Base-by-base conservation (phyloP, 2,329 filamentous ascomycete species). In the Blastomyces parvus region DNA sequence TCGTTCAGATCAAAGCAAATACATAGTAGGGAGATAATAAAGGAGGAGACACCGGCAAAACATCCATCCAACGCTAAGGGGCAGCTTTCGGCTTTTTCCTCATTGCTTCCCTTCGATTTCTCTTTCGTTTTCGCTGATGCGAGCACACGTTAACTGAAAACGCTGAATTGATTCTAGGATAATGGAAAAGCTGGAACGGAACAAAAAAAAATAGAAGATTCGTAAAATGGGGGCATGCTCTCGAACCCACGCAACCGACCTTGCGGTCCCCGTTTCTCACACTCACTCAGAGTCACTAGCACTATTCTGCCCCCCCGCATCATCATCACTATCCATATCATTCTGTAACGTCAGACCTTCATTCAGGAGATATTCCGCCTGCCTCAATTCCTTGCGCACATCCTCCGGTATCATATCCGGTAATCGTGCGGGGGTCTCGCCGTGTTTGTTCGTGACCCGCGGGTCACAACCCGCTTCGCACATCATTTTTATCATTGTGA, bases 401-500 rank as follows among this genome's bases (percentile, higher is more conserved):
- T 77, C 76, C 40, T 70, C 70, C 38, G 79, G 76, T 58, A 78
- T 72, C 17, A 70, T 70, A 62, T 75, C 78, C 58, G 79, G 77
- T 40, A 81, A 69, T 53, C 80, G 77, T 0, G 72, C 70, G 1
- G 79, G 76, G 64, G 80, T 81, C 61, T 79, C 76, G 36, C 76
- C 75, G 61, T 78, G 75, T 67, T 79, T 79, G 67, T 81, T 81
- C 65, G 75, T 74, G 62, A 81, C 76, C 44, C 79, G 74, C 9
- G 78, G 78, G 68, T 80, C 78, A 63, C 77, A 79, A 55, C 78
- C 78, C 33, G 78, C 78, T 57, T 80, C 78, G 64, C 78, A 77
- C 74, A 80, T 78, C 78, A 80, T 80, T 66, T 76, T 75, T 65
- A 79, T 74, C 78, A 80, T 80, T 40, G 74, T 77, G 30, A 73